Conservation (phyloP, 768 basidiomycete genomes). For the Suillus plorans region DNA sequence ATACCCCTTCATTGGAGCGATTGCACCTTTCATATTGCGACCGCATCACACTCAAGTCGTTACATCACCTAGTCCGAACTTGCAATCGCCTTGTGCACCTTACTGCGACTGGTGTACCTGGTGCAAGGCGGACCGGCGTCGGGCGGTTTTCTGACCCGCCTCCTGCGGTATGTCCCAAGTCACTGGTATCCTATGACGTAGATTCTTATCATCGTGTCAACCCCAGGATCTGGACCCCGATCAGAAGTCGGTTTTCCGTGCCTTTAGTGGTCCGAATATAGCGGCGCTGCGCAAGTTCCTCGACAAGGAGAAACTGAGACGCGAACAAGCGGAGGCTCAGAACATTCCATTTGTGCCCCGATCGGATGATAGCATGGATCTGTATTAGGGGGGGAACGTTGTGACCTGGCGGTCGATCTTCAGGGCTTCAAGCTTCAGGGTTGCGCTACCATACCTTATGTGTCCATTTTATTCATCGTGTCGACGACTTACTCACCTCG, state of each 20-base stretch:
- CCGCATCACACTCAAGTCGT: slow-evolving; percentile 70
- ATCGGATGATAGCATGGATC: slow-evolving; percentile 62
- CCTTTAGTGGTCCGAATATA: slow-evolving; percentile 74
- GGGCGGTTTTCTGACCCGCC: slow-evolving; percentile 74
- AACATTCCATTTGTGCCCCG: slow-evolving; percentile 61
- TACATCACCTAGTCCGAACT: slow-evolving; percentile 66
- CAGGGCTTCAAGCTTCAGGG: neutral
- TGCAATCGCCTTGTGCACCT: slow-evolving; percentile 68
- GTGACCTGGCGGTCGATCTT: neutral
- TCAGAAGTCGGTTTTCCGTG: slow-evolving; percentile 73
- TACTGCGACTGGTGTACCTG: slow-evolving; percentile 75
- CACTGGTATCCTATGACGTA: neutral
- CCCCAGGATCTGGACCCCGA: slow-evolving; percentile 61
- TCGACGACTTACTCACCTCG: neutral
- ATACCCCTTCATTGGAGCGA: slow-evolving; percentile 67
- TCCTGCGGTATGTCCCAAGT: slow-evolving; percentile 49
- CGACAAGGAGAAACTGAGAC: slow-evolving; percentile 64
- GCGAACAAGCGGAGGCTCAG: slow-evolving; percentile 54
- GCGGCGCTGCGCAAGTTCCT: slow-evolving; percentile 62
- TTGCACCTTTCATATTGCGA: slow-evolving; percentile 88
- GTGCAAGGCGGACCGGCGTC: slow-evolving; percentile 67
- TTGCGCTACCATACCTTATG: neutral
- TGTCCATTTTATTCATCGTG: neutral
- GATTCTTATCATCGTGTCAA: neutral
- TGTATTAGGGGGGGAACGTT: slow-evolving; percentile 43